Base-by-base conservation (phyloP, 768 basidiomycete species). In the Tulasnella sp. region DNA sequence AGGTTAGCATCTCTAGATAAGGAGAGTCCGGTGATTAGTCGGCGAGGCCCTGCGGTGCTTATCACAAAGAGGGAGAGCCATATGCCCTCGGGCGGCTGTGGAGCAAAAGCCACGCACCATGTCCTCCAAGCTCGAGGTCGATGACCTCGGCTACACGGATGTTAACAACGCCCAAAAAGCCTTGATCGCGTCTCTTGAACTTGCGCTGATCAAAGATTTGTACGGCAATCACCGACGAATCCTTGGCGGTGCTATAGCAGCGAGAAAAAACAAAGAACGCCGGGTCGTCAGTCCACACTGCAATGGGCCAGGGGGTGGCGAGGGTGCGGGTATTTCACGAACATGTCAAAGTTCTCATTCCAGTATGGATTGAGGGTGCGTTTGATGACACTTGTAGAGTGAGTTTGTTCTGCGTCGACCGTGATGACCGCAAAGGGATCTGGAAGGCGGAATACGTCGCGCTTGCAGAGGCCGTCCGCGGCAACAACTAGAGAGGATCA, bases 191-290 rank as follows among this genome's bases (percentile, higher is more conserved):
- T 85, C 93, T 89, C 88, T 99, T 99, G 87, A 99, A 99, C 86
- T 99, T 99, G 84, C 95, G 91, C 85, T 99, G 97, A 85, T 99
- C 98, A 81, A 99, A 99, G 82, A 99, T 98, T 85, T 99, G 98
- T 0, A 99, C 96, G 5, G 95, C 95, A 78, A 99, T 90, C 71
- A 99, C 94, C 23, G 96, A 98, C n/a, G 94, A 95, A 81, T 99
- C 98, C 84, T 96, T 97, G 83, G 98, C 97, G 74, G 90, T 93
- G 81, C 96, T 98, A 81, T 35, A 77, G 78, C 15, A 80, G 75
- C 55, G 39, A 79, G 77, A 39, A 37, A 10, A 39, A 29, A 10
- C 72, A 32, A 39, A 75, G 70, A 42, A 67, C 40, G 44, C 39
- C 71, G 67, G 70, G 15, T 40, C 26, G 67, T 79, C 79, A 67